Base-by-base conservation (phyloP, 2,329 filamentous ascomycete genomes). In the Clonostachys solani region DNA sequence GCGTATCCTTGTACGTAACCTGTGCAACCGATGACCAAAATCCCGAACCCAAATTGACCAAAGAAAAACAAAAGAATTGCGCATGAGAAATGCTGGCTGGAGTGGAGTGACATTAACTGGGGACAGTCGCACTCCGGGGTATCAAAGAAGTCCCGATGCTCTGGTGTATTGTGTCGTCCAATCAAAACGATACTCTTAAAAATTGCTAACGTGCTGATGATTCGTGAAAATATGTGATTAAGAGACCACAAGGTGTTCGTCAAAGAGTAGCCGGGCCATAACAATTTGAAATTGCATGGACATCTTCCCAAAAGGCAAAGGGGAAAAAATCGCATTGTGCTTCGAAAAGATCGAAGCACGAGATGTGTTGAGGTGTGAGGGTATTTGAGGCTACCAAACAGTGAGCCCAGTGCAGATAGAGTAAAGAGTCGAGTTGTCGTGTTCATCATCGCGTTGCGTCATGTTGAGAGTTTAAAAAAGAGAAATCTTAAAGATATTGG, bases 101-200 rank as follows among this genome's bases (percentile, higher is more conserved):
- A 65, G 65, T 68, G 65, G 64, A 65, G 60, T 63, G 62, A 64
- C 60, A 54, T 61, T 60, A 54, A 58, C 54, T 50, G 57, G 53
- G 57, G 60, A 57, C 44, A 55, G 55, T 61, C 61, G 64, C 63
- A 64, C 64, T 67, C 66, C 64, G 66, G 66, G 66, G 23, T 68
- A 68, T 68, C 66, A 43, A 50, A 60, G 52, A 61, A 55, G 52
- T 60, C 58, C 62, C 59, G 50, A 63, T 65, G 62, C 61, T 60
- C 47, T 61, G 57, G 56, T 63, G 57, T 66, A 64, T 62, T 54
- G 54, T 49, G 60, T 47, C 58, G 60, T 61, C 59, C 58, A 57
- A 57, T 57, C 58, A 60, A 55, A 56, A 57, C 54, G 45, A 49
- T 51, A 53, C 49, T 54, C 44, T 47, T 53, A 53, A 36, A 44